Conservation (phyloP, 805 yeast species). For the Yarrowia osloensis region DNA sequence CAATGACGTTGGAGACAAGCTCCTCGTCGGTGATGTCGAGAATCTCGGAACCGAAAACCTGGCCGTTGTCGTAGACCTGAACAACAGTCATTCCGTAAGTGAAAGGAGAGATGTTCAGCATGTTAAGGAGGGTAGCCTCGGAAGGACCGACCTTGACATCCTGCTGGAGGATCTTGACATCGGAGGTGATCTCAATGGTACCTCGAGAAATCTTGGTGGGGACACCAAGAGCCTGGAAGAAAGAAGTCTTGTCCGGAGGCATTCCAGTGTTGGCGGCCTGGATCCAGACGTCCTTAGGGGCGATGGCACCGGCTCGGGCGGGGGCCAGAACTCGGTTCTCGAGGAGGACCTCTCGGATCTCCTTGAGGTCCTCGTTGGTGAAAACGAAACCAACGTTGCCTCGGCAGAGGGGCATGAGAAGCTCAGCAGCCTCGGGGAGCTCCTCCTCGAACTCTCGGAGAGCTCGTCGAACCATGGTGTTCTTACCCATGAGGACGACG, state of each 20-base stretch:
- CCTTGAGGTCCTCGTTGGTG: conserved; percentile 94
- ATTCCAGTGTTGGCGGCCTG: conserved; percentile 99
- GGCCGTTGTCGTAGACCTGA: conserved; percentile 98
- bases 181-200: conserved; percentile 98
- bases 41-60: conserved; percentile 94
- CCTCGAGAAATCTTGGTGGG: conserved; percentile 99
- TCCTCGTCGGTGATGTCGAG: conserved; percentile 98
- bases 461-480: conserved; percentile 99
- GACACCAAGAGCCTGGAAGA: conserved; percentile 99
- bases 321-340: conserved; percentile 99
- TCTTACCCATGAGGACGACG: conserved; percentile 98
- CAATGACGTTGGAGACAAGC: conserved; percentile 85
- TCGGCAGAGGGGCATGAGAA: conserved; percentile 83
- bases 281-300: conserved; percentile 96
- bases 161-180: conserved; percentile 89
- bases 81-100: conserved; percentile 96
- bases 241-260: conserved; percentile 99
- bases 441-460: conserved; percentile 92
- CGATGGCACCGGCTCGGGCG: conserved; percentile 99
- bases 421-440: conserved; percentile 30
- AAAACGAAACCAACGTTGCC: conserved; percentile 99
- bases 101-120: conserved; percentile 99
- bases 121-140: conserved; percentile 97
- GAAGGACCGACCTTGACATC: conserved; percentile 95
- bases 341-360: conserved; percentile 82